phyloP scores from a whole-genome alignment of 192 early-diverging fungal species.

The Neocallimastix lanati region DNA sequence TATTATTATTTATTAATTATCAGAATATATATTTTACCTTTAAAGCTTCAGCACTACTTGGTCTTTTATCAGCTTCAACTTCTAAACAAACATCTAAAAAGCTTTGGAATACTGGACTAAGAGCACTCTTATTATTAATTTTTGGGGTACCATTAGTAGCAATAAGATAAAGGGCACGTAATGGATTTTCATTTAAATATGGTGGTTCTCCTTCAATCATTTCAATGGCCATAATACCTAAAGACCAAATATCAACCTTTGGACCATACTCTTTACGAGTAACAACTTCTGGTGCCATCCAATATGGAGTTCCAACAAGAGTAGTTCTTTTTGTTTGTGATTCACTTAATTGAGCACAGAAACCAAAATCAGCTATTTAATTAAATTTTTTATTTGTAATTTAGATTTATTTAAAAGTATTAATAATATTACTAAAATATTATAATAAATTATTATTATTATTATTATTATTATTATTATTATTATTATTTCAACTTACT shows the following conservation, averaged over 20 bases:
- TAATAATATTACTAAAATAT: no score
- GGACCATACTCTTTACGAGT: slow-evolving; percentile 74
- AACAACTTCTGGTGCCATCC: slow-evolving; percentile 98
- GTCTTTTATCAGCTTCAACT: not conserved
- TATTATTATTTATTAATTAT: not conserved
- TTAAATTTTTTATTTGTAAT: no score
- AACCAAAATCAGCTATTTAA: slow-evolving; percentile 65
- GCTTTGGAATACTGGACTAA: not conserved
- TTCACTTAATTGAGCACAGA: slow-evolving; percentile 60
- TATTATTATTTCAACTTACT: not conserved
- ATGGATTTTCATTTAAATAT: slow-evolving; percentile 84
- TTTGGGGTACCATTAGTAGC: slow-evolving; percentile 88
- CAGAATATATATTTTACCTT: not conserved
- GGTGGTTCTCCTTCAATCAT: slow-evolving; percentile 96
- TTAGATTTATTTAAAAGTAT: no score
- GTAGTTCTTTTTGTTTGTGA: slow-evolving; percentile 49
- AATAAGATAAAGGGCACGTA: slow-evolving; percentile 44
- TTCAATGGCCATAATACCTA: slow-evolving; percentile 94
- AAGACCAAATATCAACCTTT: slow-evolving; percentile 94
- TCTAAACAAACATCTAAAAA: not conserved
- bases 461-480: no score
- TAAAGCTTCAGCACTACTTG: not conserved
- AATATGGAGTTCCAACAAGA: slow-evolving; percentile 77
- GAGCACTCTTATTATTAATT: slow-evolving; percentile 38
- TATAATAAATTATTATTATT: no score